Evolutionary conservation across 1,284 basidiomycete genomes (phyloP).

Genomic region (Golubevia sp.): DNA sequence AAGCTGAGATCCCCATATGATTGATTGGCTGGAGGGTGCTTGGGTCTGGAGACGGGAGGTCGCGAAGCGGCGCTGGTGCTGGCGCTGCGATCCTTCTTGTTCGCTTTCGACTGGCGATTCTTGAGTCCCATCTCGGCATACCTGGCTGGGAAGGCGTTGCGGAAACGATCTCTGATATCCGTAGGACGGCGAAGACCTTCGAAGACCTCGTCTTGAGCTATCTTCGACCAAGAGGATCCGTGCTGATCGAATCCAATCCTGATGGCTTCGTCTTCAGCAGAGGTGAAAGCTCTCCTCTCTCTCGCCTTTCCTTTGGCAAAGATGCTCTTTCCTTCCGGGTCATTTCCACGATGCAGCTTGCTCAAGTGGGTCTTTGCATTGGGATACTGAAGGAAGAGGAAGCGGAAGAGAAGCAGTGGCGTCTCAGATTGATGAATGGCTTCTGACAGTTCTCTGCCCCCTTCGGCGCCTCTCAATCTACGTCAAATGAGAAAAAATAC

Average conservation of each 20-base stretch:
- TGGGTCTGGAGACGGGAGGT: not conserved
- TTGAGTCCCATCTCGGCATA: constrained; percentile 58
- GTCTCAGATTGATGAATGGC: not conserved
- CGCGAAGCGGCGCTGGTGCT: not conserved
- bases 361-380: constrained; percentile 56
- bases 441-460: no score
- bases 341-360: constrained; percentile 34
- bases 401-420: not conserved
- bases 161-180: constrained; percentile 58
- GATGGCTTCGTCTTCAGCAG: constrained; percentile 49
- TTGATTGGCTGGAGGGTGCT: constrained; percentile 8
- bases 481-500: not conserved
- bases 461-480: no score
- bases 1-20: constrained; percentile 22
- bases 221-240: constrained; percentile 53
- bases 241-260: constrained; percentile 40
- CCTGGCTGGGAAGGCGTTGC: constrained; percentile 55
- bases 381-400: constrained; percentile 22
- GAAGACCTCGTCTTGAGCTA: constrained; percentile 53
- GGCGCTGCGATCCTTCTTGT: not conserved
- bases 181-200: constrained; percentile 47
- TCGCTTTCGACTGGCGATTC: constrained; percentile 28
- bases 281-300: constrained; percentile 46
- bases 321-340: constrained; percentile 44
- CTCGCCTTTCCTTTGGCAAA: constrained; percentile 55